Evolutionary conservation across 2,329 filamentous ascomycete genomes (phyloP).

Genomic region (Colletotrichum incanum): DNA sequence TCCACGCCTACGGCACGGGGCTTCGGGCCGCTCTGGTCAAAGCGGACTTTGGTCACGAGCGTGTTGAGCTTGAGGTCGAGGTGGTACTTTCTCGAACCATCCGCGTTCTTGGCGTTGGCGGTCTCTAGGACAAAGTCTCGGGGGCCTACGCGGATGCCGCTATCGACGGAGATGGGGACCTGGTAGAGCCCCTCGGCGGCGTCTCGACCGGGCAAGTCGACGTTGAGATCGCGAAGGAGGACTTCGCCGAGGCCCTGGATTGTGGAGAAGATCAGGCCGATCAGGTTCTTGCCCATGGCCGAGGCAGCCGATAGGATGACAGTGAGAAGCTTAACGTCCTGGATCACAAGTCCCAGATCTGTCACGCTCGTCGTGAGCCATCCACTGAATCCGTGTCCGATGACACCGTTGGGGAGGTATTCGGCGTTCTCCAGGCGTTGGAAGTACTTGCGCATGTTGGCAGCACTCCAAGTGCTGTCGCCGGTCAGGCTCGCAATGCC

Average conservation of each 20-base stretch:
- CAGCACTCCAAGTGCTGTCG: slow-evolving; percentile 70
- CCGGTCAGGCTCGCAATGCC: slow-evolving; percentile 72
- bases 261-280: slow-evolving; percentile 45
- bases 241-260: slow-evolving; percentile 49
- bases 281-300: slow-evolving; percentile 49
- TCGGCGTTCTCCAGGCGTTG: slow-evolving; percentile 69
- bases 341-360: slow-evolving; percentile 46
- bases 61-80: slow-evolving; percentile 54
- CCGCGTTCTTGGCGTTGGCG: slow-evolving; percentile 60
- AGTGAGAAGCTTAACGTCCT: slow-evolving; percentile 50
- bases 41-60: slow-evolving; percentile 59
- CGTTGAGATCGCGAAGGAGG: slow-evolving; percentile 50
- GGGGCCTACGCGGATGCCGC: slow-evolving; percentile 61
- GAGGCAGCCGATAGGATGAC: slow-evolving; percentile 51
- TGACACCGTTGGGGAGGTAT: slow-evolving; percentile 62
- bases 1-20: slow-evolving; percentile 61
- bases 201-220: slow-evolving; percentile 46
- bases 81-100: slow-evolving; percentile 62
- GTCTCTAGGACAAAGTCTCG: slow-evolving; percentile 67
- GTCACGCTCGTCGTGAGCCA: slow-evolving; percentile 59
- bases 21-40: slow-evolving; percentile 54
- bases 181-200: slow-evolving; percentile 59
- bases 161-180: slow-evolving; percentile 64
- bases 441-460: slow-evolving; percentile 74
- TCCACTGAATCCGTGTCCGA: slow-evolving; percentile 69